Evolutionary conservation across 106 monocot genomes (phyloP).

Genomic region (Phalaenopsis aphrodite): DNA sequence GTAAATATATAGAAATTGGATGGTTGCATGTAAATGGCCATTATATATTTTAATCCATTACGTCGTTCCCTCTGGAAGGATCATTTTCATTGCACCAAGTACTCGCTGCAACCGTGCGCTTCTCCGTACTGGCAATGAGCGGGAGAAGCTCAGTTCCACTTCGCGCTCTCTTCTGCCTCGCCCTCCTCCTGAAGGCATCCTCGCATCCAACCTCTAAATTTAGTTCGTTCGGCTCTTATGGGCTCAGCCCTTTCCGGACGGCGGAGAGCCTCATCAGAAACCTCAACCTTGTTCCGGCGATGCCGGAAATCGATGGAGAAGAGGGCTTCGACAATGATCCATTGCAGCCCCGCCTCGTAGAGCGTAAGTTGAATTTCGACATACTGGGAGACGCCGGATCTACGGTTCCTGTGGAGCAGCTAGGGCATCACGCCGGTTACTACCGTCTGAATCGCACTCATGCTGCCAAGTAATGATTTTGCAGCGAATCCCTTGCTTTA

Average conservation of each 20-base stretch:
- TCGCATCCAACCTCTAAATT: no score
- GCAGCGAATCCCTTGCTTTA: background rate
- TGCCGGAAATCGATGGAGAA: slow-evolving; percentile 8
- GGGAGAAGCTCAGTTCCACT: no score
- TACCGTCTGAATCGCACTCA: slow-evolving; percentile 42
- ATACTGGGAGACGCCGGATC: slow-evolving; percentile 30
- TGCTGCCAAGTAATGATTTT: slow-evolving; percentile 24
- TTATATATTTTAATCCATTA: no score
- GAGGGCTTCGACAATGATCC: background rate
- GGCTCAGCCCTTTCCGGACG: slow-evolving; percentile 8
- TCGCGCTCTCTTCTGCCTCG: no score
- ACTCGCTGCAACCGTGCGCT: no score
- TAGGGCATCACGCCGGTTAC: slow-evolving; percentile 52
- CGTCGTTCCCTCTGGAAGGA: no score
- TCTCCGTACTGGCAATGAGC: no score
- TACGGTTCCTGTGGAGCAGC: slow-evolving; percentile 29
- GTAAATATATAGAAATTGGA: no score
- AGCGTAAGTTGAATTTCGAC: slow-evolving; percentile 29
- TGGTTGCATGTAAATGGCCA: no score
- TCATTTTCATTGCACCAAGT: no score
- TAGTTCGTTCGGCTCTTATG: no score
- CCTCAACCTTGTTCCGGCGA: slow-evolving; percentile 33
- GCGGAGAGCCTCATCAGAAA: slow-evolving; percentile 35
- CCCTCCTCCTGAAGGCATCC: no score
- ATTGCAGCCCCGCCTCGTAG: slow-evolving; percentile 25